These are phyloP conservation scores for Arthromyces matolae DNA, from an alignment of 768 basidiomycete genomes.

Conservation along the genomic window DNA sequence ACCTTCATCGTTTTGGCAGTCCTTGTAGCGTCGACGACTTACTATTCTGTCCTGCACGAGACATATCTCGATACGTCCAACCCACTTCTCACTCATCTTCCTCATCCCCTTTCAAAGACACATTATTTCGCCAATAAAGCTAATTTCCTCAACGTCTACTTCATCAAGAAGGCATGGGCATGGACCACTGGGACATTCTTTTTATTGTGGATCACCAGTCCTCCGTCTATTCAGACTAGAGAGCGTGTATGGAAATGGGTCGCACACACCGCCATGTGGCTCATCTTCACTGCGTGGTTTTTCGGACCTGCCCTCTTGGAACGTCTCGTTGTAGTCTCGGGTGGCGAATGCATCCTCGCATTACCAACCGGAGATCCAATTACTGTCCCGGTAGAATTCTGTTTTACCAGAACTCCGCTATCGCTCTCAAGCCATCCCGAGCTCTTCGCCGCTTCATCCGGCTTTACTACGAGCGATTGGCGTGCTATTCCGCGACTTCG, in stretches of 20 bases:
- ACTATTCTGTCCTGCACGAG: slow-evolving; percentile 56
- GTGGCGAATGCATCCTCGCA: slow-evolving; percentile 71
- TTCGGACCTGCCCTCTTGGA: slow-evolving; percentile 79
- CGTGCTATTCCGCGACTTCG: slow-evolving; percentile 56
- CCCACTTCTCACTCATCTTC: slow-evolving; percentile 61
- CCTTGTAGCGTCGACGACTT: slow-evolving; percentile 56
- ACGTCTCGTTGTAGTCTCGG: slow-evolving; percentile 59
- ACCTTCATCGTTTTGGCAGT: slow-evolving; percentile 40
- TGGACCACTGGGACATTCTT: slow-evolving; percentile 79
- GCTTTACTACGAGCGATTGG: slow-evolving; percentile 41
- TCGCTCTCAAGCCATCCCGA: slow-evolving; percentile 59
- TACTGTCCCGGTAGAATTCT: slow-evolving; percentile 54
- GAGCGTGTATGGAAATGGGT: slow-evolving; percentile 50
- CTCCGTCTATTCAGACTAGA: slow-evolving; percentile 37
- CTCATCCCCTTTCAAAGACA: slow-evolving; percentile 59
- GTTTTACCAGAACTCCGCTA: slow-evolving; percentile 47
- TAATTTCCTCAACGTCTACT: slow-evolving; percentile 78
- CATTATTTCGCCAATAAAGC: slow-evolving; percentile 79
- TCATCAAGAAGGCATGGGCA: slow-evolving; percentile 89
- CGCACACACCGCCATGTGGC: slow-evolving; percentile 63
- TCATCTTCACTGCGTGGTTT: slow-evolving; percentile 80
- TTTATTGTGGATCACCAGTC: slow-evolving; percentile 54
- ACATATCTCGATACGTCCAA: slow-evolving; percentile 87
- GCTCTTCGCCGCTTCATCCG: slow-evolving; percentile 47
- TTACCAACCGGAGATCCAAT: slow-evolving; percentile 55